Base-by-base conservation (phyloP, 495 filamentous ascomycete genomes). In the Bathelium albidoporum region DNA sequence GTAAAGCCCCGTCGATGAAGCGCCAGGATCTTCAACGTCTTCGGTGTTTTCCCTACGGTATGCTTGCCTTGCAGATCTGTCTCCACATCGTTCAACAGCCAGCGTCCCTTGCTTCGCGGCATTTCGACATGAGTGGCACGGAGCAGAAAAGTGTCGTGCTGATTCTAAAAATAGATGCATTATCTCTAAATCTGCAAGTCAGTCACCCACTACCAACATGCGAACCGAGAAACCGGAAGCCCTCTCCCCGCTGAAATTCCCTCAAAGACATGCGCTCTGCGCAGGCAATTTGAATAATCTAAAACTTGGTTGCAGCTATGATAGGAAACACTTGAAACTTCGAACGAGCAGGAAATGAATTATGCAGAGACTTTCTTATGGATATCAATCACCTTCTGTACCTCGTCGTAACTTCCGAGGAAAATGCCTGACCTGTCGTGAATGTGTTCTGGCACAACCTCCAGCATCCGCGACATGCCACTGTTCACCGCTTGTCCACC, bases 381-480 rank as follows among this genome's bases (percentile, higher is more conserved):
- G 28, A 84, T 80, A 45, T 85, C 81, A 73, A 96, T 95, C 65
- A 97, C 88, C 82, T 96, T 97, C 77, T 95, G 88, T 28, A 98
- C 85, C 81, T 98, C 94, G 62, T 95, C 88, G 65, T 89, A 89
- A 60, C 90, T 95, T 64, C 94, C 94, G 78, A 98, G 81, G 81
- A 93, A 98, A 69, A 98, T 96, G 69, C 94, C 94, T 26, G 90
- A 90, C 69, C 87, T 85, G 78, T 98, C 94, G 73, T 98, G 94
- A 69, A 98, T 98, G 73, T 90, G 83, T 75, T 96, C 88, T 0
- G 94, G 94, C 1, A 91, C 85, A 59, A 97, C 87, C 55, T 89
- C 85, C 62, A 98, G 79, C 86, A 98, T 90, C 41, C 94, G 86
- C 64, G 85, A 76, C 89, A 95, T 94, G 43, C 85, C 83, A 76